Base-by-base conservation (phyloP, 495 filamentous ascomycete genomes). In the Penicillium daleae region DNA sequence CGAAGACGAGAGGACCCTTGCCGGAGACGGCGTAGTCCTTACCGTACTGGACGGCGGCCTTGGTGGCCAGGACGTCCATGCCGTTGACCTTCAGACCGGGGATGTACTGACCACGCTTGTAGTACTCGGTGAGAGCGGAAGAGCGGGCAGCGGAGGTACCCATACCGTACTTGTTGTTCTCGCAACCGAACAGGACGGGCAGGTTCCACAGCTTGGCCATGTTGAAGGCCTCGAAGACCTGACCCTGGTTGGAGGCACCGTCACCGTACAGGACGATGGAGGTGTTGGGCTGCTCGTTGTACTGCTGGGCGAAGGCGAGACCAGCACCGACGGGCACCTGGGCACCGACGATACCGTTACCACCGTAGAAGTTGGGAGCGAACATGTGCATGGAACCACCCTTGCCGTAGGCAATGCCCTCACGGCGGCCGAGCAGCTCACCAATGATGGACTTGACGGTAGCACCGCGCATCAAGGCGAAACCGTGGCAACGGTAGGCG, bases 141-240 rank as follows among this genome's bases (percentile, higher is more conserved):
- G 95, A 90, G 69, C 95, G 92, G 74, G 91, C 90, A 63, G 95
- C 95, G 58, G 95, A 92, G 55, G 95, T 99, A 79, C 96, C 95
- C 95, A 99, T 99, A 77, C 95, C 95, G 80, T 99, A 99, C 82
- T 99, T 98, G 89, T 99, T 99, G 86, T 99, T 99, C 83, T 99
- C 95, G 78, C 95, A 99, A 63, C 92, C 94, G 74, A 99, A 99
- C 51, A 99, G 87, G 61, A 91, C 86, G 42, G 95, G 95, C 22
- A 99, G 80, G 59, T 95, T 94, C 95, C 95, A 99, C 61, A 99
- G 89, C 87, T 97, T 97, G 51, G 95, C 95, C 95, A 99, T 99
- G 88, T 99, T 99, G 87, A 97, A 99, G 59, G 95, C 92, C 85
- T 99, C 95, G 73, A 99, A 99, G 62, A 99, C 96, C 80, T 99